A percentile compares a stretch with the other conserved stretches of the same genome.
phyloP scores from a whole-genome alignment of 352 stramenopile genomes.

The Globisporangium viniferum region DNA sequence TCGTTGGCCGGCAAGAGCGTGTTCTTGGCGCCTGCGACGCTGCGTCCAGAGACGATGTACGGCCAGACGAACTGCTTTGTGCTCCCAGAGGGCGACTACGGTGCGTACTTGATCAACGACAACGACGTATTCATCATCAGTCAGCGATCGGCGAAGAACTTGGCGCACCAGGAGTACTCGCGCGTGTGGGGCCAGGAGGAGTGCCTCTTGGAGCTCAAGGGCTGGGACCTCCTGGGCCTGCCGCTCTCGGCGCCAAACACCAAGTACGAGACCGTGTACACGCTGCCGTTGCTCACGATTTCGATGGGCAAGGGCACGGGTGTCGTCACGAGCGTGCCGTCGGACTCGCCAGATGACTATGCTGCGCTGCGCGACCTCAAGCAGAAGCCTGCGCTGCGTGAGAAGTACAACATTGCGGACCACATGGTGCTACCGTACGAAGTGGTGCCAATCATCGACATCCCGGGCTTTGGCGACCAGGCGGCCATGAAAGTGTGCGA shows the following conservation, averaged over 20 bases:
- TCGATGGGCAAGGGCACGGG: slow-evolving; percentile 99
- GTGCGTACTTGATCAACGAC: slow-evolving; percentile 95
- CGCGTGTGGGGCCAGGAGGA: slow-evolving; percentile 87
- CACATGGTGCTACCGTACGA: slow-evolving; percentile 98
- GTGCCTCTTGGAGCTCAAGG: slow-evolving; percentile 90
- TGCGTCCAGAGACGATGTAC: slow-evolving; percentile 99
- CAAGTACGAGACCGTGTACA: slow-evolving; percentile 99
- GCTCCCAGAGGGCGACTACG: slow-evolving; percentile 98
- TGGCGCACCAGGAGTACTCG: slow-evolving; percentile 95
- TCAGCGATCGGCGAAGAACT: slow-evolving; percentile 89
- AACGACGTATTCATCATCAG: slow-evolving; percentile 96
- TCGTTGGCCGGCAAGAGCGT: slow-evolving; percentile 88
- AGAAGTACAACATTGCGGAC: slow-evolving; percentile 98
- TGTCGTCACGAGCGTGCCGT: slow-evolving; percentile 98
- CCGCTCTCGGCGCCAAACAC: slow-evolving; percentile 95
- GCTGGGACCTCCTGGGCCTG: slow-evolving; percentile 96
- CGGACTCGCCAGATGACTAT: slow-evolving; percentile 99
- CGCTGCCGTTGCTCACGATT: slow-evolving; percentile 98
- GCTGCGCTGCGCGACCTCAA: slow-evolving; percentile 98
- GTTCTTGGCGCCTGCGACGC: slow-evolving; percentile 97
- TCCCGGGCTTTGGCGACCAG: slow-evolving; percentile 97
- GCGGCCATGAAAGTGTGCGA: slow-evolving; percentile 95
- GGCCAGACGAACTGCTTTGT: slow-evolving; percentile 99
- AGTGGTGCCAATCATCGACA: slow-evolving; percentile 99
- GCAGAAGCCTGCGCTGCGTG: slow-evolving; percentile 96